These are phyloP conservation scores for Pseudoscleropodium purum DNA, from an alignment of 225 moss, liverwort and hornwort species.

Conservation along the genomic window DNA sequence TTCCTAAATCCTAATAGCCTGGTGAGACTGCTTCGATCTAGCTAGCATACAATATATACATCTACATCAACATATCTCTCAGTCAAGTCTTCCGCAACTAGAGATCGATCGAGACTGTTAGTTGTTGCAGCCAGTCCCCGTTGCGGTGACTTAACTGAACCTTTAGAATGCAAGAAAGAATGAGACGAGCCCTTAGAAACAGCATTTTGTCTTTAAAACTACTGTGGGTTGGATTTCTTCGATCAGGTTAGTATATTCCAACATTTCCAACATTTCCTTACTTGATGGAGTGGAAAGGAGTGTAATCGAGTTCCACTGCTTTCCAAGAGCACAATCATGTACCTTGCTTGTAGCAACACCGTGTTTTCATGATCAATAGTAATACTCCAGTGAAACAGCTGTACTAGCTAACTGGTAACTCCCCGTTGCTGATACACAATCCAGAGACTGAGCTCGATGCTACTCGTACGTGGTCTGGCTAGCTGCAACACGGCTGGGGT, in stretches of 20 bases:
- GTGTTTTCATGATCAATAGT: not conserved
- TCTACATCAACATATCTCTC: not conserved
- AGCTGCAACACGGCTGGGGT: not conserved
- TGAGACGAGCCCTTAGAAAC: not conserved
- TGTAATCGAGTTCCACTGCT: not conserved
- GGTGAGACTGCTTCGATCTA: no score
- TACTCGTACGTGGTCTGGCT: not conserved
- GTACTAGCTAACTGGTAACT: not conserved
- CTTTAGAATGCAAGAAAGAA: not conserved
- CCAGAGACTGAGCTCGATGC: not conserved
- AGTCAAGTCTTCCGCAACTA: not conserved
- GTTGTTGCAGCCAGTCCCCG: not conserved
- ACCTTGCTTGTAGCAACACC: not conserved
- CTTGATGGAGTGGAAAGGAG: not conserved
- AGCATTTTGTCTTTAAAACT: not conserved
- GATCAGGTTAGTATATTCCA: not conserved
- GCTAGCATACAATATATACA: not conserved
- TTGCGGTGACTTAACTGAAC: not conserved
- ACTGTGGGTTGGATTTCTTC: not conserved
- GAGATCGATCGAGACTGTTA: not conserved
- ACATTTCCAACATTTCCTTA: not conserved
- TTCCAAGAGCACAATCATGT: not conserved
- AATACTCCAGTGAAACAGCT: not conserved
- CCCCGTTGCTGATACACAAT: not conserved
- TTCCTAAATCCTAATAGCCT: not conserved